Base-by-base conservation (phyloP, 1,284 basidiomycete genomes). In the Cutaneotrichosporon sp. region DNA sequence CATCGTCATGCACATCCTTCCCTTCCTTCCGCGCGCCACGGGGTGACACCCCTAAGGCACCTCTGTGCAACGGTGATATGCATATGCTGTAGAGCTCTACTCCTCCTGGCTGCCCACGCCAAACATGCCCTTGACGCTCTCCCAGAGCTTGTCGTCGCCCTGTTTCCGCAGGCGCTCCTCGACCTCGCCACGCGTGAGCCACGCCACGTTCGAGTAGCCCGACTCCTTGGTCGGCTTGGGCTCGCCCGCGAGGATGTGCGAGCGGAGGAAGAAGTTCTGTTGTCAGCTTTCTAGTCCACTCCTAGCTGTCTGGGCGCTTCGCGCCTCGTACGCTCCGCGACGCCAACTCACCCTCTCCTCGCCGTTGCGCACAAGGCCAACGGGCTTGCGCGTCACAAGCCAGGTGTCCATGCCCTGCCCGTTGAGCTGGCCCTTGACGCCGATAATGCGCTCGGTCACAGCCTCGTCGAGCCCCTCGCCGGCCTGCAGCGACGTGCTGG, bases 241-340 rank as follows among this genome's bases (percentile, higher is more conserved):
- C 64, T 75, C 69, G 56, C 79, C 79, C 6, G 72, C 73, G 3
- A 80, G 66, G 51, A 80, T 78, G 65, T 78, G 78, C 24, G 76
- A 79, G 51, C 73, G 72, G 46, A 80, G 63, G 70, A 75, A 77
- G 71, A 79, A 80, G 52, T 74, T 79, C 79, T 80, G 64, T 20
- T 13, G 52, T 56, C 31, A 56, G 56, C 31, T 22, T 16, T 24
- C 5, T 16, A 38, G 10, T n/a, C n/a, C n/a, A n/a, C n/a, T n/a
- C n/a, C n/a, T n/a, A n/a, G 18, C 45, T 25, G 4, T 6, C 22
- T 29, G 5, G 29, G 29, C 24, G 22, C 45, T 25, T 25, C 3
- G 25, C 8, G 16, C 3, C 7, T n/a, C n/a, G n/a, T n/a, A n/a
- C n/a, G n/a, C n/a, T n/a, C n/a, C n/a, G n/a, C n/a, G n/a, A n/a